Base-by-base conservation (phyloP, 2,329 filamentous ascomycete species). In the Penicillium sp. region DNA sequence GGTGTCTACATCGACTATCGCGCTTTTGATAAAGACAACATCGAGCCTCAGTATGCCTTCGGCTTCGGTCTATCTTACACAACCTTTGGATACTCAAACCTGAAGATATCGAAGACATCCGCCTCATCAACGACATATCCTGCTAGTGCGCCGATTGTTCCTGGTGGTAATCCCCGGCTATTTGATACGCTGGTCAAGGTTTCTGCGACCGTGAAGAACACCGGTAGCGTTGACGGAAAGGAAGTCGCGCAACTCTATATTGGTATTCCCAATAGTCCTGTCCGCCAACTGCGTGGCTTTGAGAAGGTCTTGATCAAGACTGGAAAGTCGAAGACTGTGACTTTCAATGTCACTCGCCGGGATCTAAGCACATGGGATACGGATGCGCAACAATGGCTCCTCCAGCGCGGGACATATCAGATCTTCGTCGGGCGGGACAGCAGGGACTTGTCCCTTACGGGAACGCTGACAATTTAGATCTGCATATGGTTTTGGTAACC, bases 221-320 rank as follows among this genome's bases (percentile, higher is more conserved):
- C 76, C 0, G 83, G 83, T 31, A 56, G 61, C 1, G 58, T 74
- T 3, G 67, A 69, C 32, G 82, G 81, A 13, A 73, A 76, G 1
- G 75, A 79, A 14, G 80, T 85, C 0, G 72, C 80, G 3, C 83
- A 86, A 69, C 70, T 86, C 3, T 85, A 85, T 61, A 62, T 84
- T 18, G 66, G 67, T 1, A 75, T 81, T 63, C 68, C 51, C 49
- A 57, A 54, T 10, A 65, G 62, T 1, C 67, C 68, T 0, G 43
- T 65, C 1, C 60, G 57, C 57, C 77, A 80, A 64, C 73, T 82
- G n/a, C 73, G 80, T 61, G 81, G 71, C 51, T 84, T 84, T 50
- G 77, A 80, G 2, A 84, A 83, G 69, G 64, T 79, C 1, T 56
- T 56, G 4, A 67, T 84, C 2, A 62, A 62, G 7, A 56, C 70